Evolutionary conservation across 2,329 filamentous ascomycete genomes (phyloP), one percentile per base, ranked within the genome.

Genomic region (Fusarium lateritium): DNA sequence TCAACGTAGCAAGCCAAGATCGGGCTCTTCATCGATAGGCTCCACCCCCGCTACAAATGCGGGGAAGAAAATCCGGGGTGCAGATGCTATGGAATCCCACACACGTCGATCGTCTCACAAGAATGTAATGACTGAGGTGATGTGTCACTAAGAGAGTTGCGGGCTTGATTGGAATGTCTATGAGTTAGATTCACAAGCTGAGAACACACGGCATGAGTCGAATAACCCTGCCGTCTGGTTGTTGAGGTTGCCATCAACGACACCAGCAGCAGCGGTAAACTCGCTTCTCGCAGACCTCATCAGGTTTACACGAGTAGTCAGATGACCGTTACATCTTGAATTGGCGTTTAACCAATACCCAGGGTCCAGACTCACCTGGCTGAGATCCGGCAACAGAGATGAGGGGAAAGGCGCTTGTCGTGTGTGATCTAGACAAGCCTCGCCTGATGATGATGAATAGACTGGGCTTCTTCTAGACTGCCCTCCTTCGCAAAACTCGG

Each of bases 41-140:
- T 63, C 68, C 71, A 73, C 63, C 60, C 60, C 61, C 69, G 66
- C 66, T 34, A 22, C 24, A 47, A 45, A 54, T 73, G 71, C 56
- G 69, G 71, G 71, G 71, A 56, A 69, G 66, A 65, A 72, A 71
- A 71, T 73, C 71, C 44, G 71, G 71, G 71, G 71, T 73, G 49
- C 71, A 73, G 70, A 58, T 62, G 44, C 40, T 56, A 31, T 60
- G 51, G 46, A 31, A 67, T 57, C 44, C 39, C 31, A 47, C 38
- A 40, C 22, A 49, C 50, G 31, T 53, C 33, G 49, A 49, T 58
- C 50, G 19, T 46, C 24, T 51, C 19, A 39, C 38, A 28, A 28
- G 11, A 40, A 36, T 43, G 34, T 31, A 28, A 31, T 31, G 33
- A 24, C 15, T 39, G 40, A 43, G n/a, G 26, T 40, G 44, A 65